phyloP scores from a whole-genome alignment of 1,284 basidiomycete species.

The Cerioporus squamosus region DNA sequence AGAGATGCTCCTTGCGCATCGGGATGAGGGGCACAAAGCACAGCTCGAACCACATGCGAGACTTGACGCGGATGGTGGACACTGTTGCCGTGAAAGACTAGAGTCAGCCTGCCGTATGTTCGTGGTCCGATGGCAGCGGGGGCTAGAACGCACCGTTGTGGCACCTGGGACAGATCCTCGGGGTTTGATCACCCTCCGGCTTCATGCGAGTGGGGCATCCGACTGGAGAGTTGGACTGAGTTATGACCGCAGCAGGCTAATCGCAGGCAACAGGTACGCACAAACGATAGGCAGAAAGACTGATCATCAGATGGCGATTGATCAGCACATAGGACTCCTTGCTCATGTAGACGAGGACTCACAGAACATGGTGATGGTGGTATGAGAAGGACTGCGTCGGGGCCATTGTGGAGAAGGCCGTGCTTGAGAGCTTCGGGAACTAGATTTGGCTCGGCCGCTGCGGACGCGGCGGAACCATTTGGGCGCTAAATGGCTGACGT shows the following conservation, averaged over 20 bases:
- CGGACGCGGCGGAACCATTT: slow-evolving; percentile 5
- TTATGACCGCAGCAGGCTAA: background rate
- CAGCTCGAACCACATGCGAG: slow-evolving; percentile 56
- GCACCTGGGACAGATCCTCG: slow-evolving; percentile 53
- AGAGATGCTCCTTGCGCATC: slow-evolving; percentile 47
- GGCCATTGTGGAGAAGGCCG: slow-evolving; percentile 2
- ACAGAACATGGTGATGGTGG: slow-evolving; percentile 39
- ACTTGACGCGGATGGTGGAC: slow-evolving; percentile 47
- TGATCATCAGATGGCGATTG: slow-evolving; percentile 20
- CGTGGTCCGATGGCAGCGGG: slow-evolving; percentile 2
- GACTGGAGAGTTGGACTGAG: slow-evolving; percentile 38
- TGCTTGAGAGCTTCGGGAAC: background rate
- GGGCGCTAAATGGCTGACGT: too few relatives aligned
- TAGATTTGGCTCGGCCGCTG: slow-evolving; percentile 14
- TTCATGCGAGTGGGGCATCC: slow-evolving; percentile 53
- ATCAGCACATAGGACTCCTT: slow-evolving; percentile 5
- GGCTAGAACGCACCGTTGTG: slow-evolving; percentile 44
- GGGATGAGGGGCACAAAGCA: slow-evolving; percentile 57
- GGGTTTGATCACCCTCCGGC: slow-evolving; percentile 44
- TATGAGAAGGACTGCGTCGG: slow-evolving; percentile 1
- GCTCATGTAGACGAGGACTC: slow-evolving; percentile 20
- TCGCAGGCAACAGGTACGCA: slow-evolving; percentile 33
- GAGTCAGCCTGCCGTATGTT: slow-evolving; percentile 5
- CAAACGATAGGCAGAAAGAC: slow-evolving; percentile 54
- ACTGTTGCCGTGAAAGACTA: slow-evolving; percentile 36